Evolutionary conservation across 768 basidiomycete genomes (phyloP), one percentile per base, ranked within the genome.

Genomic region (Leccinum pellstonianum): DNA sequence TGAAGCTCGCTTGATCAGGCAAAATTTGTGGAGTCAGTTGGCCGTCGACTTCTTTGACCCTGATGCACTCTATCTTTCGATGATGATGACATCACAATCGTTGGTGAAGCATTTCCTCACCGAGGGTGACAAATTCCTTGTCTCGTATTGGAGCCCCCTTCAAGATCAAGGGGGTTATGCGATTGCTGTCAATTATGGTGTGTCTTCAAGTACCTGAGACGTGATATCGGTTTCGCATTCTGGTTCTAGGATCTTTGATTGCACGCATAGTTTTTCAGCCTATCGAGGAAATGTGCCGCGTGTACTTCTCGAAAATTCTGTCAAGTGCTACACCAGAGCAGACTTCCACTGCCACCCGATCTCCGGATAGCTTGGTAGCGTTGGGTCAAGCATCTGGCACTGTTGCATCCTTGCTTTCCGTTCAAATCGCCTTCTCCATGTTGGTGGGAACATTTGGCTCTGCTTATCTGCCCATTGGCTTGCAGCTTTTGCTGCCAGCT

Each of bases 211-310:
- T 10, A 23, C 33, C 60, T 37, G 12, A 2, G 52, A 31, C 47
- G 12, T 31, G 14, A 47, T 43, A 37, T 55, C 41, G 3, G 12
- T 43, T 50, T 65, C 29, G 1, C 19, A 62, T 38, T 21, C 23
- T 54, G 57, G 5, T 58, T 57, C 49, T 66, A 96, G 95, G 96
- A 53, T 97, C 96, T 3, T 81, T 98, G 14, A 77, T 97, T 25
- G 96, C 95, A 5, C 87, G 97, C 17, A 90, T 98, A 59, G 69
- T 95, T 25, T 96, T 98, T 70, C 96, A 98, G 66, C 97, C 97
- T 0, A 84, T 98, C 25, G 97, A 99, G 74, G 97, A 99, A 75
- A 89, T 91, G 1, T 83, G 89, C 2, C 86, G 95, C 1, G 80
- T 98, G 3, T 93, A 88, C 75, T 98, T 97, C 74, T 95, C 96